Base-by-base conservation (phyloP, 1,284 basidiomycete species). In the Athelia sp. region DNA sequence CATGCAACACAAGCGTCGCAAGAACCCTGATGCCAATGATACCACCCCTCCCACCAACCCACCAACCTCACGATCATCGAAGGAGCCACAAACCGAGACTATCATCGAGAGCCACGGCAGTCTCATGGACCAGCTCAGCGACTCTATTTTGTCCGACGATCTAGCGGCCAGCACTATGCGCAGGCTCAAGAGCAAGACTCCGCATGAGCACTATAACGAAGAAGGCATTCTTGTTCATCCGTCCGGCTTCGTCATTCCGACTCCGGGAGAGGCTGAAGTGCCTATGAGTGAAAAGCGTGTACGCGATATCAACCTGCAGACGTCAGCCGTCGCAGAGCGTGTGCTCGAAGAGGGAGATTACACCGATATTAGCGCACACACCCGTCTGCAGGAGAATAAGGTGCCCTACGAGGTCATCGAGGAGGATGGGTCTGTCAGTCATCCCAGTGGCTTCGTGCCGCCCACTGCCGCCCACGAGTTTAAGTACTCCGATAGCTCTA, bases 401-500 rank as follows among this genome's bases (percentile, higher is more conserved):
- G 56, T 71, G 11, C 70, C 70, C 0, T 64, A 64, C 21, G 68
- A 70, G 50, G 57, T 68, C 0, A 52, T 55, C 32, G 60, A 63
- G 13, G 43, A 47, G 3, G 67, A 72, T 32, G 68, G 69, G 6
- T 60, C 49, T 4, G 52, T 66, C 42, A 60, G 56, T 24, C 68
- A 72, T 49, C 59, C 66, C 8, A 68, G 66, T 34, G 70, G 70
- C 1, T 70, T 69, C 50, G 58, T 63, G 2, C 68, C 69, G 1
- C 68, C 69, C 8, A 70, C 67, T 3, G 61, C 70, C 24, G 60
- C 58, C 22, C 55, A 68, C 50, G 58, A 60, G n/a, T 70, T 69
- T 47, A 62, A 53, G 36, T 40, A 40, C 15, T 40, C 36, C 19
- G 36, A 17, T n/a, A 21, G 36, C 36, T 40, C 36, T n/a, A 40